These are phyloP conservation scores for Cladosporium sp. DNA, from an alignment of 2,329 filamentous ascomycete genomes.

Conservation along the genomic window DNA sequence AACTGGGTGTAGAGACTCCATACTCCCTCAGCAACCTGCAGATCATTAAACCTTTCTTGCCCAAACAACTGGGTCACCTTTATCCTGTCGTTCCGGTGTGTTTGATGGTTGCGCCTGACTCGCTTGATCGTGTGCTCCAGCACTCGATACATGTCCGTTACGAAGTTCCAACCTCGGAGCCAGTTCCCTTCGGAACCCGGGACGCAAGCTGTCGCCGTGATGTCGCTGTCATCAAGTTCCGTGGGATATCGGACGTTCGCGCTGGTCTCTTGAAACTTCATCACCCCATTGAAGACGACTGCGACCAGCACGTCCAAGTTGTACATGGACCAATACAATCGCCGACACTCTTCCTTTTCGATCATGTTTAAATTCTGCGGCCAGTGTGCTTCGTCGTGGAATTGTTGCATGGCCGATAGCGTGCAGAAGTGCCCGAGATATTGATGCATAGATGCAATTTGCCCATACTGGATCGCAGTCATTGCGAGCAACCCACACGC, in stretches of 20 bases:
- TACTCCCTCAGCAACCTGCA: slow-evolving; percentile 28
- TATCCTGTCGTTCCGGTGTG: slow-evolving; percentile 21
- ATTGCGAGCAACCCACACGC: slow-evolving; percentile 47
- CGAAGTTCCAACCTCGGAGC: slow-evolving; percentile 56
- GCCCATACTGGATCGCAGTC: slow-evolving; percentile 48
- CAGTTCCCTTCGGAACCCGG: slow-evolving; percentile 32
- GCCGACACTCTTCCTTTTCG: slow-evolving; percentile 46
- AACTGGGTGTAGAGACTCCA: slow-evolving; percentile 25
- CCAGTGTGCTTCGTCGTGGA: slow-evolving; percentile 54
- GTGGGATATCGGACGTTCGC: slow-evolving; percentile 46
- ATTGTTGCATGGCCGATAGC: slow-evolving; percentile 43
- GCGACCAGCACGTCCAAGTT: slow-evolving; percentile 52
- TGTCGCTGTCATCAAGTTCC: slow-evolving; percentile 42
- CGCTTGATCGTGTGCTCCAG: slow-evolving; percentile 46
- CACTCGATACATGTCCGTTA: slow-evolving; percentile 52
- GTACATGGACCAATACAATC: slow-evolving; percentile 55
- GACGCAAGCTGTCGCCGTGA: slow-evolving; percentile 7
- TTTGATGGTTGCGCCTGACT: slow-evolving; percentile 18
- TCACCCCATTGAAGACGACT: slow-evolving; percentile 48
- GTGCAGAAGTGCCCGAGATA: slow-evolving; percentile 49
- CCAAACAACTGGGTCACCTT: slow-evolving; percentile 24
- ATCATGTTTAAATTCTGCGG: slow-evolving; percentile 40
- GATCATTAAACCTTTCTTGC: slow-evolving; percentile 23
- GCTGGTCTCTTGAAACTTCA: slow-evolving; percentile 43
- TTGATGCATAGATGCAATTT: slow-evolving; percentile 46